A percentile compares a stretch with the other conserved stretches of the same genome.
These are phyloP conservation scores for Thymus mandschuricus DNA, from an alignment of 257 asterid genomes.

Conservation along the genomic window DNA sequence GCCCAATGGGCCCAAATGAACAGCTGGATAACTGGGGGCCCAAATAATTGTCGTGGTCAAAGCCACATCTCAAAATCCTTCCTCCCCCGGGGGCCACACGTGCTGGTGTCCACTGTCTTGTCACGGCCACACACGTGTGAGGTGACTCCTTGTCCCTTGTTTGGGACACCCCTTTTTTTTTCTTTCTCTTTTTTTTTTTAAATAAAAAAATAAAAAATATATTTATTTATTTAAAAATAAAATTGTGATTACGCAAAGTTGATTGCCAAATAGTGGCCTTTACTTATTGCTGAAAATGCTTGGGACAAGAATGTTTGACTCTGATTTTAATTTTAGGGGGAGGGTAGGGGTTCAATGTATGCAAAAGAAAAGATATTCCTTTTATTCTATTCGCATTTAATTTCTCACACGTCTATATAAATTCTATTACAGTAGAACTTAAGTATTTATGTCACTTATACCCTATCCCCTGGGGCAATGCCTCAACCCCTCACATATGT, in stretches of 20 bases:
- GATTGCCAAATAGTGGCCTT: slow-evolving; percentile 15
- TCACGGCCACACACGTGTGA: slow-evolving; percentile 41
- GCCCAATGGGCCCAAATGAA: slow-evolving; percentile 34
- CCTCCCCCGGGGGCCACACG: slow-evolving; percentile 32
- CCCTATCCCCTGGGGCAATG: no score
- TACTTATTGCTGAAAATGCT: background rate
- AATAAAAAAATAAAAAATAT: no score
- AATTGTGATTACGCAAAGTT: slow-evolving; percentile 25
- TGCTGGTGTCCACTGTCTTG: slow-evolving; percentile 35
- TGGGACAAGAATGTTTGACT: background rate
- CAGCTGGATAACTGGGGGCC: slow-evolving; percentile 26
- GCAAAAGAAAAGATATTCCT: background rate
- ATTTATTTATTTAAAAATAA: no score
- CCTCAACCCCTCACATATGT: no score
- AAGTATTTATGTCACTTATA: background rate
- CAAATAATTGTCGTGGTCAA: slow-evolving; percentile 22
- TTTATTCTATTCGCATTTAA: background rate
- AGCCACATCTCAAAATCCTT: slow-evolving; percentile 30
- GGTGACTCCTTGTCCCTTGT: slow-evolving; percentile 23
- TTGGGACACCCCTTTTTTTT: background rate
- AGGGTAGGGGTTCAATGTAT: background rate
- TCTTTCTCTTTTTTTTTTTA: background rate
- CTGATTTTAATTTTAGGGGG: background rate
- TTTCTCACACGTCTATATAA: no score
- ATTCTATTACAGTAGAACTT: background rate